Percentiles rank a stretch among this genome's conserved stretches.
These are phyloP conservation scores for Cordyceps farinosa DNA, from an alignment of 2,329 filamentous ascomycete species.

Conservation along the genomic window DNA sequence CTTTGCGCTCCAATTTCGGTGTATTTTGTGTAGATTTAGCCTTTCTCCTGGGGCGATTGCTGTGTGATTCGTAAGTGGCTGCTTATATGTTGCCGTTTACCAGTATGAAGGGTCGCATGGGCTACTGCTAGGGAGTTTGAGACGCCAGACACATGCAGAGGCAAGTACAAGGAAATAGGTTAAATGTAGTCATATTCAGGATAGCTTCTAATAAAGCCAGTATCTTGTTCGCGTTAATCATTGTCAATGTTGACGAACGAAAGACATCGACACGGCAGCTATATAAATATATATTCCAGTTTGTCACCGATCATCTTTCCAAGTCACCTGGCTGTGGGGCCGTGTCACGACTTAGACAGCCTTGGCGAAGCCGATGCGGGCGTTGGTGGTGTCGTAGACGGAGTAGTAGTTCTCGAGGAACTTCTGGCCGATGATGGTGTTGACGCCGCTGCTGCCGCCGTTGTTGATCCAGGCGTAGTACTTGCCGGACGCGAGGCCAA, in stretches of 20 bases:
- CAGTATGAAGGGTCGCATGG: no score
- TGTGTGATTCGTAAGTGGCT: no score
- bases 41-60: no score
- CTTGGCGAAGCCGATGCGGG: constrained; percentile 25
- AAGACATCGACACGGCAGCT: background rate
- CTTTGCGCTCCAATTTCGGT: background rate
- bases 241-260: background rate
- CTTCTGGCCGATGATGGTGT: constrained; percentile 30
- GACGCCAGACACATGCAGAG: background rate
- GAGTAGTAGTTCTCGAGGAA: constrained; percentile 31
- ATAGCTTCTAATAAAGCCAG: background rate
- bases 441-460: constrained; percentile 26
- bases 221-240: background rate
- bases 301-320: background rate
- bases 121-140: no score
- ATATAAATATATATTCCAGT: background rate
- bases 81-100: no score
- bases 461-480: constrained; percentile 30
- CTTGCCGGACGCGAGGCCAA: constrained; percentile 25
- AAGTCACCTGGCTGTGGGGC: background rate
- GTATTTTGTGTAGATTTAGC: no score
- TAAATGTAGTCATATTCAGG: background rate
- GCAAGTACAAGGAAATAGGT: background rate
- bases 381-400: constrained; percentile 26
- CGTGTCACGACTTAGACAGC: constrained; percentile 11